These are phyloP conservation scores for Hypoxylon sp. DNA, from an alignment of 2,329 filamentous ascomycete species.

Conservation along the genomic window DNA sequence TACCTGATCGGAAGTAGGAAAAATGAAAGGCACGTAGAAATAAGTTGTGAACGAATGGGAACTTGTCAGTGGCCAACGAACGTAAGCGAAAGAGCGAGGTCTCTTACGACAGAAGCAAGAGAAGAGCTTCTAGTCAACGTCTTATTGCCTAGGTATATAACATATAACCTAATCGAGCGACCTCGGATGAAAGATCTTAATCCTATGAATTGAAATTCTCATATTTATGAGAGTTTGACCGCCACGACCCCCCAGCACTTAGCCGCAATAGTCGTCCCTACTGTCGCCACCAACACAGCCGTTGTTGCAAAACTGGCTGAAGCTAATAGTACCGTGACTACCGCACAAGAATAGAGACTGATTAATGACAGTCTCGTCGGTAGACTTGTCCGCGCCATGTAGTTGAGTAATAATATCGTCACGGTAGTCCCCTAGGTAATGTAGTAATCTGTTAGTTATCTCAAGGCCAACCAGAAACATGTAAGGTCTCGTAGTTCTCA, in stretches of 20 bases:
- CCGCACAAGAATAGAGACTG: conserved; percentile 34
- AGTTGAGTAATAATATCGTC: conserved; percentile 23
- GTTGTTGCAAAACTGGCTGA: conserved; percentile 19
- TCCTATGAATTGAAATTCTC: not conserved
- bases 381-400: conserved; percentile 3
- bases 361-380: conserved; percentile 22
- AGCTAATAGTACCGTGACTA: conserved; percentile 22
- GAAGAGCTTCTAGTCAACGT: not conserved
- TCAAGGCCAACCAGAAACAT: not conserved
- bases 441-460: not conserved
- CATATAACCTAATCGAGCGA: not conserved
- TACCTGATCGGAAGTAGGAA: too few relatives aligned
- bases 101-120: too few relatives aligned
- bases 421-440: conserved; percentile 15
- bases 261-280: conserved; percentile 25
- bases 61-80: too few relatives aligned
- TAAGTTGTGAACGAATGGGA: too few relatives aligned
- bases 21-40: too few relatives aligned
- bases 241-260: not conserved
- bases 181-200: conserved; percentile 2
- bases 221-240: not conserved
- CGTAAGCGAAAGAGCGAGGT: too few relatives aligned
- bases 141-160: conserved; percentile 1
- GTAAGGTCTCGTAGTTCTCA: not conserved
- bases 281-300: conserved; percentile 28